These are phyloP conservation scores for Geotrichum histeridarum DNA, from an alignment of 1,139 yeast genomes.

Conservation along the genomic window DNA sequence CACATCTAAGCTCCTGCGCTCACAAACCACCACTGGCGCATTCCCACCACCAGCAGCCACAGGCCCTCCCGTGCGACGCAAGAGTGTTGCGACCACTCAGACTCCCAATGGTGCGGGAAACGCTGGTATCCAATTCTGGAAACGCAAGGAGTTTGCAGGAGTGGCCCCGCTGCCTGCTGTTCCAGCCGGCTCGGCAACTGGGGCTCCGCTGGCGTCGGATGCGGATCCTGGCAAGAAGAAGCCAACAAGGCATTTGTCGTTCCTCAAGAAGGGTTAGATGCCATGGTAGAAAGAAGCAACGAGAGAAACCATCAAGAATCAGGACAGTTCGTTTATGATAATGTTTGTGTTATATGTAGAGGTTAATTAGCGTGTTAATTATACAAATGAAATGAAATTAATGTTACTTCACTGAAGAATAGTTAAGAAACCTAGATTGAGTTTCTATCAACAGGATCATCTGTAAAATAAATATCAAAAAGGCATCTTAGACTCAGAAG, in stretches of 20 bases:
- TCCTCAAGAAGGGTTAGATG: slow-evolving; percentile 10
- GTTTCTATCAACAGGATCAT: no score
- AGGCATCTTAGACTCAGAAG: no score
- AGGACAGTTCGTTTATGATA: no score
- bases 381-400: no score
- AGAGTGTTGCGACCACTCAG: background rate
- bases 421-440: no score
- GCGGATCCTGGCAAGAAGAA: slow-evolving; percentile 2
- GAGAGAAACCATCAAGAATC: background rate
- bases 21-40: background rate
- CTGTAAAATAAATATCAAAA: no score
- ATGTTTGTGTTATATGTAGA: no score
- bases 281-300: background rate
- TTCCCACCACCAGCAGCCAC: background rate
- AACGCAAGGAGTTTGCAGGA: slow-evolving; percentile 4
- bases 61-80: background rate
- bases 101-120: background rate
- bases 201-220: background rate
- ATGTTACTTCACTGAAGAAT: no score
- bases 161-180: background rate
- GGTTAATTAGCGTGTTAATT: no score
- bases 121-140: slow-evolving; percentile 11
- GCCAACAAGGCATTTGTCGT: slow-evolving; percentile 13
- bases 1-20: background rate
- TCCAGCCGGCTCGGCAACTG: background rate